Percentiles rank a stretch among this genome's conserved stretches.
phyloP scores from a whole-genome alignment of 495 filamentous ascomycete genomes.

The Neurospora sp. region DNA sequence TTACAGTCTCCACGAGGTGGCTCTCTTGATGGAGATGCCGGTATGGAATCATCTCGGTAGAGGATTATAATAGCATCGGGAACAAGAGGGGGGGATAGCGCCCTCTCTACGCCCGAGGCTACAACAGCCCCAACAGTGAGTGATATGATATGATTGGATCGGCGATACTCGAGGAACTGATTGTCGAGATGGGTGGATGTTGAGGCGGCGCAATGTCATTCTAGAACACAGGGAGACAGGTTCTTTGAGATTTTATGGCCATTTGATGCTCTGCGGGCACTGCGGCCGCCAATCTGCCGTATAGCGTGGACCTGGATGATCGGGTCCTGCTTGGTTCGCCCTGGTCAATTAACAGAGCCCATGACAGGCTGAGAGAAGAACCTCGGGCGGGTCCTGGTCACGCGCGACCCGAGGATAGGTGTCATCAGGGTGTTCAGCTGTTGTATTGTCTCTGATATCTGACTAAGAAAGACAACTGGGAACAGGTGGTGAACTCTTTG shows the following conservation, averaged over 20 bases:
- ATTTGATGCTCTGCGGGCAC: not conserved
- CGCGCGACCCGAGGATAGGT: not conserved
- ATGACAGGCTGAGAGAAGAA: not conserved
- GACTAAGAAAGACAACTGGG: not conserved
- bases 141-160: not conserved
- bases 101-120: not conserved
- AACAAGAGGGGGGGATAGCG: not conserved
- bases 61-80: not conserved
- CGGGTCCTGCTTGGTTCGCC: not conserved
- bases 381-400: not conserved
- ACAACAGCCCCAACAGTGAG: not conserved
- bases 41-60: not conserved
- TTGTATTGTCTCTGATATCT: not conserved
- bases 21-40: not conserved
- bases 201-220: not conserved
- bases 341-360: not conserved
- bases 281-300: not conserved
- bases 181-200: not conserved
- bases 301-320: not conserved
- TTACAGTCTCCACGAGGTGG: not conserved
- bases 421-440: not conserved
- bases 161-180: not conserved
- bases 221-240: not conserved
- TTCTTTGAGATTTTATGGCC: not conserved
- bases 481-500: not conserved